A percentile compares a stretch with the other conserved stretches of the same genome.
Conservation (phyloP, 768 basidiomycete species). For the Naganishia randhawae region DNA sequence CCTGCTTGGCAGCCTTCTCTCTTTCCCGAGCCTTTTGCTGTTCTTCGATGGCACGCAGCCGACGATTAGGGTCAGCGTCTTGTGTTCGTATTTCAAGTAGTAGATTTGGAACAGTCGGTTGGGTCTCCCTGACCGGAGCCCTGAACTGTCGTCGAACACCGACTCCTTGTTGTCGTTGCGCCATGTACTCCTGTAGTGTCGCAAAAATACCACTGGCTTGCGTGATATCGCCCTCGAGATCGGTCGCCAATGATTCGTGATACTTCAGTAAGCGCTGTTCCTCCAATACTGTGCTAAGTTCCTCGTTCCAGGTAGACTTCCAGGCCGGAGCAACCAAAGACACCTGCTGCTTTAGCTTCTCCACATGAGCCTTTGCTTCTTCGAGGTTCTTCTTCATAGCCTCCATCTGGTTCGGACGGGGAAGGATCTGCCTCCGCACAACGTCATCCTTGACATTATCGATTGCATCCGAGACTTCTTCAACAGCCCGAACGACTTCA, state of each 20-base stretch:
- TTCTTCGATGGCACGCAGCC: slow-evolving; percentile 88
- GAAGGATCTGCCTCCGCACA: slow-evolving; percentile 77
- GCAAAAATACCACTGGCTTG: slow-evolving; percentile 80
- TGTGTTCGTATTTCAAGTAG: slow-evolving; percentile 85
- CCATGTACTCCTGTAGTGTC: slow-evolving; percentile 77
- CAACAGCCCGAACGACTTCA: slow-evolving; percentile 83
- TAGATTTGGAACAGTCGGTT: slow-evolving; percentile 63
- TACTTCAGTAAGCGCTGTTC: slow-evolving; percentile 91
- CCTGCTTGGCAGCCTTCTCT: slow-evolving; percentile 58
- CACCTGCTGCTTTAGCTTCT: slow-evolving; percentile 76
- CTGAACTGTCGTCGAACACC: slow-evolving; percentile 62
- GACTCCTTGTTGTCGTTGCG: slow-evolving; percentile 56
- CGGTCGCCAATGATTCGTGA: slow-evolving; percentile 83
- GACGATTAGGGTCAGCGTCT: slow-evolving; percentile 71
- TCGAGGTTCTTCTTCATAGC: slow-evolving; percentile 69
- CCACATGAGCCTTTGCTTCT: slow-evolving; percentile 64
- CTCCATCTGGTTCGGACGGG: slow-evolving; percentile 69
- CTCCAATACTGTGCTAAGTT: slow-evolving; percentile 91
- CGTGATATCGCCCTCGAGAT: slow-evolving; percentile 87
- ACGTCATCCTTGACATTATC: slow-evolving; percentile 89
- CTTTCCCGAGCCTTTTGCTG: slow-evolving; percentile 75
- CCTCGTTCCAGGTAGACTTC: slow-evolving; percentile 98
- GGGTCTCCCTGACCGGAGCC: slow-evolving; percentile 63
- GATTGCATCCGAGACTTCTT: slow-evolving; percentile 85
- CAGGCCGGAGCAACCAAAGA: slow-evolving; percentile 89